These are phyloP conservation scores for Syncephalis plumigaleata DNA, from an alignment of 371 early-diverging fungal species.

Conservation along the genomic window DNA sequence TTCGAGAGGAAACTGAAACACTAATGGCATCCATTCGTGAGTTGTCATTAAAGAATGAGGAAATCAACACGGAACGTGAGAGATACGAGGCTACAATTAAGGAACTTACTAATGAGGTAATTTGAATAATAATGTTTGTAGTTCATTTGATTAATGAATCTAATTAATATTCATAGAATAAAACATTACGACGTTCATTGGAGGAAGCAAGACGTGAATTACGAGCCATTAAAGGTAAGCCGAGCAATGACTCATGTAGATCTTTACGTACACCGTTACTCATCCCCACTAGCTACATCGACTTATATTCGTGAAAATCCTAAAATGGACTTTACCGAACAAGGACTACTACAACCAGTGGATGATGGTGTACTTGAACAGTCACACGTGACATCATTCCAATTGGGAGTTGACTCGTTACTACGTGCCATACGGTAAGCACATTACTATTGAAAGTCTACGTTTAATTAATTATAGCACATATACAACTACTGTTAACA, in stretches of 20 bases:
- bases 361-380: conserved; percentile 49
- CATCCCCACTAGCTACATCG: conserved; percentile 11
- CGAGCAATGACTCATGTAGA: background rate
- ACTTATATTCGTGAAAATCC: conserved; percentile 16
- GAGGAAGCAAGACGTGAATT: conserved; percentile 23
- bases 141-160: no score
- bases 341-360: conserved; percentile 22
- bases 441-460: background rate
- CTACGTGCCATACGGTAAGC: conserved; percentile 39
- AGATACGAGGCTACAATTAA: no score
- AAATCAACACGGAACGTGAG: no score
- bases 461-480: background rate
- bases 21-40: conserved; percentile 10
- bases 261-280: background rate
- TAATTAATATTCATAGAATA: no score
- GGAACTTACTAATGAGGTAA: no score
- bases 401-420: conserved; percentile 67
- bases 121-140: no score
- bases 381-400: conserved; percentile 46
- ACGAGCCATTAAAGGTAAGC: conserved; percentile 22
- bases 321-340: conserved; percentile 15
- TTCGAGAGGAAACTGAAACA: background rate
- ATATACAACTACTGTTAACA: no score
- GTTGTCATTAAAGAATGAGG: conserved; percentile 49
- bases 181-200: background rate